phyloP scores from a whole-genome alignment of 257 asterid genomes.

The Solanum pennellii region DNA sequence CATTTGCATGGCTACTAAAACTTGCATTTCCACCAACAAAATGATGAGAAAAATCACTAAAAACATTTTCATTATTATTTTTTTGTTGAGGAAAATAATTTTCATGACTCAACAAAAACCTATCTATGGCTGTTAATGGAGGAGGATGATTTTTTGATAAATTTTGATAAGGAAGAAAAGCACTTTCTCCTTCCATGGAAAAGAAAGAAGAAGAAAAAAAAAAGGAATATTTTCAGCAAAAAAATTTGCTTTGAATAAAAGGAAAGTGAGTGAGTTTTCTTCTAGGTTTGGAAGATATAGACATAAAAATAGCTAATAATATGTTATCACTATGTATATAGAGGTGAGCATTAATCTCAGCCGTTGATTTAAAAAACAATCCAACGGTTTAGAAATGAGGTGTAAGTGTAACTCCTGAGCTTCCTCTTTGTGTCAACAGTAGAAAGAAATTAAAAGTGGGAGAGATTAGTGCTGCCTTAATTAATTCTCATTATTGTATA shows the following conservation, averaged over 20 bases:
- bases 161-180: background rate
- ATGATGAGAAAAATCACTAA: background rate
- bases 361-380: slow-evolving; percentile 4
- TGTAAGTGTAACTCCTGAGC: slow-evolving; percentile 16
- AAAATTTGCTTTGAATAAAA: slow-evolving; percentile 9
- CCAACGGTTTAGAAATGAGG: slow-evolving; percentile 30
- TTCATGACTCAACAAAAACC: slow-evolving; percentile 21
- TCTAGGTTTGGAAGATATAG: background rate
- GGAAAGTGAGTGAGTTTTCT: slow-evolving; percentile 7
- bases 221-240: slow-evolving; percentile 9
- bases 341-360: background rate
- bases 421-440: slow-evolving; percentile 18
- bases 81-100: background rate
- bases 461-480: slow-evolving; percentile 26
- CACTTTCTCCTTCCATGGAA: slow-evolving; percentile 33
- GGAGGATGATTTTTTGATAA: background rate
- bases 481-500: slow-evolving; percentile 6
- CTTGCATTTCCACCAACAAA: background rate
- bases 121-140: slow-evolving; percentile 21
- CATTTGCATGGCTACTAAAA: background rate
- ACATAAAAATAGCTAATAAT: background rate
- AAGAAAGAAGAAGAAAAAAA: background rate
- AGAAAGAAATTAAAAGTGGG: slow-evolving; percentile 12
- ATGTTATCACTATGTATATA: background rate
- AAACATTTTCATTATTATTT: background rate